Conservation (phyloP, 2,329 filamentous ascomycete genomes). For the Ceratocystis smalleyi region DNA sequence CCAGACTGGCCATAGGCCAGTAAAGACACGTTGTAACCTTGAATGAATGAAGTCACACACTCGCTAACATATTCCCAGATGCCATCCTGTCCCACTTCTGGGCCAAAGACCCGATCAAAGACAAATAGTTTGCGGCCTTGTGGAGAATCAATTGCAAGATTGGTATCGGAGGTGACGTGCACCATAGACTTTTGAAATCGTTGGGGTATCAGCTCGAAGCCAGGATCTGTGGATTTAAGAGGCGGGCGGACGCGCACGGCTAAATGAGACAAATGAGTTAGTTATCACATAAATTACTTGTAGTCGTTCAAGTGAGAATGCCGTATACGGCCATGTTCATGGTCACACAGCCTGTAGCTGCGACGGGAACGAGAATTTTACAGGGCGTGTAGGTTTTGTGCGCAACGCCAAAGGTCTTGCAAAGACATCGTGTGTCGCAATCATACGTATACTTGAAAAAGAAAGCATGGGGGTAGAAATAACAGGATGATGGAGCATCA, state of each 20-base stretch:
- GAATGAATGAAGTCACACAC: conserved; percentile 74
- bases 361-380: background rate
- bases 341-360: background rate
- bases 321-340: background rate
- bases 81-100: conserved; percentile 71
- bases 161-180: conserved; percentile 74
- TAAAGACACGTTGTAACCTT: conserved; percentile 97
- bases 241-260: conserved; percentile 87
- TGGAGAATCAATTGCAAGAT: conserved; percentile 72
- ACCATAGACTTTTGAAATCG: conserved; percentile 88
- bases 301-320: background rate
- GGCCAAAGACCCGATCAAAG: conserved; percentile 85
- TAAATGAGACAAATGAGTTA: conserved; percentile 25
- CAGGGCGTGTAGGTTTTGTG: background rate
- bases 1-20: conserved; percentile 95
- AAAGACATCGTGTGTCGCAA: background rate
- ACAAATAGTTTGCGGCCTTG: conserved; percentile 91
- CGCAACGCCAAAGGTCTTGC: background rate
- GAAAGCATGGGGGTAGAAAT: background rate
- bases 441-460: background rate
- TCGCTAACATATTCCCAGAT: conserved; percentile 90
- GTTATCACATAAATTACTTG: background rate
- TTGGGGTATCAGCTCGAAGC: conserved; percentile 87
- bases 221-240: conserved; percentile 67
- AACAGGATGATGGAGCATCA: background rate